phyloP scores from a whole-genome alignment of 2,329 filamentous ascomycete genomes.

The Alternaria novae-zelandiae region DNA sequence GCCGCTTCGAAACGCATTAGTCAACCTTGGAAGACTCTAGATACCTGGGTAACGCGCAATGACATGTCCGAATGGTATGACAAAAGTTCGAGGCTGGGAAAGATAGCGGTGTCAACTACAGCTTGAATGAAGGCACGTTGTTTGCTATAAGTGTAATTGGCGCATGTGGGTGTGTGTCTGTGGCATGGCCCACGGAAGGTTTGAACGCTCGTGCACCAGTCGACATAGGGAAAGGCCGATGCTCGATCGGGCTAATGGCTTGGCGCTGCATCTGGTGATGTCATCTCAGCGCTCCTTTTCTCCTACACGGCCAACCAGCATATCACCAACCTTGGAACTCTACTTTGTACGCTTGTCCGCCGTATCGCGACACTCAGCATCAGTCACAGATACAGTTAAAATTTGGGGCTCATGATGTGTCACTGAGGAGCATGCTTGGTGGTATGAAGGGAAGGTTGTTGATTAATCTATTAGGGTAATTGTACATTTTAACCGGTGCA shows the following conservation, averaged over 20 bases:
- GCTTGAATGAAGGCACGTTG: background rate
- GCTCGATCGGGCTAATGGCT: background rate
- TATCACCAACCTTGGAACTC: background rate
- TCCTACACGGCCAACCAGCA: background rate
- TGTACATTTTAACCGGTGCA: background rate
- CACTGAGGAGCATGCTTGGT: background rate
- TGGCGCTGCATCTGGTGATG: background rate
- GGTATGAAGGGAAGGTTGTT: background rate
- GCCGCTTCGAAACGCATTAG: too few relatives aligned
- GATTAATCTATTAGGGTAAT: background rate
- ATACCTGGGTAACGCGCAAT: too few relatives aligned
- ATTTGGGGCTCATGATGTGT: background rate
- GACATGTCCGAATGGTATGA: too few relatives aligned
- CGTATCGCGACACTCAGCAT: background rate
- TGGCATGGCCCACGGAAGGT: background rate
- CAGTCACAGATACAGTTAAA: background rate
- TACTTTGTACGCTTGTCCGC: background rate
- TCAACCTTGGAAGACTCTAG: too few relatives aligned
- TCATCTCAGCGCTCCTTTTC: background rate
- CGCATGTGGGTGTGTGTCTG: background rate
- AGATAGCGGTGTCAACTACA: background rate
- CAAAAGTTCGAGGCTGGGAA: too few relatives aligned
- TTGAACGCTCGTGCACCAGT: too few relatives aligned
- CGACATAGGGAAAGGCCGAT: background rate
- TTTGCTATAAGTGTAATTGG: background rate